A percentile compares a stretch with the other conserved stretches of the same genome.
phyloP scores from a whole-genome alignment of 2,329 filamentous ascomycete genomes.

The Paecilomyces sp. region DNA sequence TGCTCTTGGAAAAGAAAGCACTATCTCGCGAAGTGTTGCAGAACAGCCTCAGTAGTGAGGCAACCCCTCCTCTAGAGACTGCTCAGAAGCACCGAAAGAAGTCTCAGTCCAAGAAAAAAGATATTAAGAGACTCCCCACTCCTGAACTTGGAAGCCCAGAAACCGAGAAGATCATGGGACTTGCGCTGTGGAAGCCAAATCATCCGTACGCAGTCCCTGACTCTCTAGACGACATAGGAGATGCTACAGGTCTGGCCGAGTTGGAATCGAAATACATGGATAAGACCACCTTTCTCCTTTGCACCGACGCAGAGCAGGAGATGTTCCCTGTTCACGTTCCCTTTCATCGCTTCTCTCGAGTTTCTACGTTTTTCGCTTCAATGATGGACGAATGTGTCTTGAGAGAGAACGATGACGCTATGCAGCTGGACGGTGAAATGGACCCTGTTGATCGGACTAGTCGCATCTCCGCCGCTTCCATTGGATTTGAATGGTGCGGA shows the following conservation, averaged over 20 bases:
- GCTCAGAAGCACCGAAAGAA: background rate
- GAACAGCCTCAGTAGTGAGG: background rate
- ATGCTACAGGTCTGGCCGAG: background rate
- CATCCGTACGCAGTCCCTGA: constrained; percentile 1
- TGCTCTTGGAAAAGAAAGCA: constrained; percentile 13
- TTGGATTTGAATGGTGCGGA: constrained; percentile 13
- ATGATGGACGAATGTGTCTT: constrained; percentile 10
- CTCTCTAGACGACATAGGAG: background rate
- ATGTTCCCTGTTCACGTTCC: constrained; percentile 12
- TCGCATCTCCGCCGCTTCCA: constrained; percentile 10
- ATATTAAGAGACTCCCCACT: background rate
- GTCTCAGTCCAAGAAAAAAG: background rate
- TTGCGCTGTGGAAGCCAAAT: background rate
- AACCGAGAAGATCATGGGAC: background rate
- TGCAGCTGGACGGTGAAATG: constrained; percentile 7
- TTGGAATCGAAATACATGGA: background rate
- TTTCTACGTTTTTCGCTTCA: constrained; percentile 9
- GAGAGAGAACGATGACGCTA: constrained; percentile 4
- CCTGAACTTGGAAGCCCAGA: background rate
- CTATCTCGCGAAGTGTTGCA: background rate
- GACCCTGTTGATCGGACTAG: background rate
- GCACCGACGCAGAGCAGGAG: constrained; percentile 6
- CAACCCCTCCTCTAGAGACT: background rate
- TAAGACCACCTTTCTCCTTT: constrained; percentile 7
- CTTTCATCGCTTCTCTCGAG: constrained; percentile 7